These are phyloP conservation scores for Phanerochaete carnosa DNA, from an alignment of 768 basidiomycete species.

Conservation along the genomic window DNA sequence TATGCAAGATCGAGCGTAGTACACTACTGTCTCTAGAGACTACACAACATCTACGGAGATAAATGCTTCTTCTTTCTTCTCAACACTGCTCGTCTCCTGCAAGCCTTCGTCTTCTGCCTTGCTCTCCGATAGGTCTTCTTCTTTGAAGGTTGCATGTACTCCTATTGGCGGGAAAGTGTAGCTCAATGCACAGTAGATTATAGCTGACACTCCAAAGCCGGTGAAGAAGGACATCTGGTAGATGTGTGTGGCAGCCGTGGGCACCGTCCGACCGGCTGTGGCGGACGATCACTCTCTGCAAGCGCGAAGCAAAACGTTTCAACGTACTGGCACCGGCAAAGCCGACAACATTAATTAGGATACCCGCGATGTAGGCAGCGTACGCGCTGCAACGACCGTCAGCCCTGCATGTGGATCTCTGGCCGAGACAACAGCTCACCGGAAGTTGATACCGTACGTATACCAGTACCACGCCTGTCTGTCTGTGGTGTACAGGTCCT, in stretches of 20 bases:
- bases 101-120: background rate
- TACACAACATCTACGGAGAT: background rate
- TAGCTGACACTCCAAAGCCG: constrained; percentile 68
- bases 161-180: constrained; percentile 59
- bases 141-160: constrained; percentile 43
- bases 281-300: background rate
- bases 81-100: constrained; percentile 2
- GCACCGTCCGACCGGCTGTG: constrained; percentile 55
- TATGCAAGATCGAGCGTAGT: too few relatives aligned
- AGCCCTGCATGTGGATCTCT: background rate
- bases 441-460: constrained; percentile 68
- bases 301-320: background rate
- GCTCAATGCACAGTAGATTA: constrained; percentile 62
- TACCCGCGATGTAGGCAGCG: constrained; percentile 65
- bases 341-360: constrained; percentile 79
- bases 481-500: constrained; percentile 60
- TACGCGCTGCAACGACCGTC: constrained; percentile 44
- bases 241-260: constrained; percentile 66
- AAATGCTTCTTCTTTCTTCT: background rate
- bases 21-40: background rate
- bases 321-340: constrained; percentile 71
- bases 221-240: constrained; percentile 82
- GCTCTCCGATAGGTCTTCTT: constrained; percentile 42
- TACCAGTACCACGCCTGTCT: constrained; percentile 73
- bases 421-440: constrained; percentile 33